Evolutionary conservation across 768 basidiomycete species (phyloP), one percentile per base, ranked within the genome.

Genomic region (Mycena sanguinolenta): DNA sequence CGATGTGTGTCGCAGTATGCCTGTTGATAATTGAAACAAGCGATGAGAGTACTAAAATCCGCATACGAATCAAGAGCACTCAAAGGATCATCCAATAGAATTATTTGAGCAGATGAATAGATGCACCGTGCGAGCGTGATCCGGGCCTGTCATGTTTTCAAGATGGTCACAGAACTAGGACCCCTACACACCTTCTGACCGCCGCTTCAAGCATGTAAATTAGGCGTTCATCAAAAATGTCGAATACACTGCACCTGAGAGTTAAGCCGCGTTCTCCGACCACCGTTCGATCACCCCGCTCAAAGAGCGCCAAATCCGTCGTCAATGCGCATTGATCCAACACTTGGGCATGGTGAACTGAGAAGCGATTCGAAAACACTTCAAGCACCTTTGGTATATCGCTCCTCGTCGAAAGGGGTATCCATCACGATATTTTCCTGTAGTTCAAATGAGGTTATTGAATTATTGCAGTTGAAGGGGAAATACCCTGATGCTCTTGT

Each of bases 321-420:
- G 91, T 90, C 49, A 96, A 82, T 63, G 88, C 92, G n/a, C 94
- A 90, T 76, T 95, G 93, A 19, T 86, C 79, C 42, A 97, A 79
- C 1, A 92, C 94, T 76, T 90, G 87, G 84, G 36, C 8, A 38
- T 7, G 14, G 14, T 38, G 36, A 38, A 38, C 14, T 14, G 8
- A 7, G 8, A 14, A 38, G 36, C 8, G 6, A 38, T 38, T 38
- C 14, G 36, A 38, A 38, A 38, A 38, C 6, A 38, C 14, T 38
- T 14, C 14, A 38, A 14, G 36, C 36, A 38, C 36, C 36, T 38
- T 38, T 38, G 14, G 90, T 90, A 76, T 96, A 97, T 10, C 91
- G 86, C 67, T 86, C 88, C 91, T 66, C 89, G 94, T 0, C 89
- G 85, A n/a, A 30, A 0, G 53, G 58, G 10, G 60, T 17, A 19